phyloP scores from a whole-genome alignment of 1,139 yeast species.

The Yarrowia galli region DNA sequence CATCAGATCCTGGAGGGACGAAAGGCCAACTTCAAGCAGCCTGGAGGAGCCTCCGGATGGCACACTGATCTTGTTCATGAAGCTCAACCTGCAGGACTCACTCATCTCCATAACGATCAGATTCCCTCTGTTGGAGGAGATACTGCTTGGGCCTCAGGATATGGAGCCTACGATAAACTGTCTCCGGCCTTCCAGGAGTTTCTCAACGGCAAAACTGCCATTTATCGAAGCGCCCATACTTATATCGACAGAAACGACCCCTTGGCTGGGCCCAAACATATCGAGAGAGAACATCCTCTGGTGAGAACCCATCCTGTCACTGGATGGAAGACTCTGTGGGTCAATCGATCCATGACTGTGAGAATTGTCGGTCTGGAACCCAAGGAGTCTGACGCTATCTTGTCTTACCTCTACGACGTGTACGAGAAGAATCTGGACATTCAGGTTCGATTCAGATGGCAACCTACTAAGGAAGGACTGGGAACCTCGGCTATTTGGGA shows the following conservation, averaged over 20 bases:
- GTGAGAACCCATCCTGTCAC: constrained; percentile 68
- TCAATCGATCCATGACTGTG: constrained; percentile 62
- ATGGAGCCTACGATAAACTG: constrained; percentile 65
- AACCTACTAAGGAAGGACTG: constrained; percentile 48
- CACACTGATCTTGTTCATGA: constrained; percentile 70
- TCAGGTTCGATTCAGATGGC: constrained; percentile 66
- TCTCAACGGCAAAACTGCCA: constrained; percentile 59
- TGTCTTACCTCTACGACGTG: constrained; percentile 59
- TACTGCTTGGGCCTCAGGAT: constrained; percentile 62
- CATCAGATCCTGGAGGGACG: constrained; percentile 12
- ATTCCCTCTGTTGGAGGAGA: constrained; percentile 67
- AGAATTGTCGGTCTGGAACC: constrained; percentile 62
- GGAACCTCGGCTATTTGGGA: constrained; percentile 70
- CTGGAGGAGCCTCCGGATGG: constrained; percentile 54
- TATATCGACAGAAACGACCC: constrained; percentile 61
- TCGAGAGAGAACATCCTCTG: constrained; percentile 56
- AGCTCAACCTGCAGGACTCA: constrained; percentile 66
- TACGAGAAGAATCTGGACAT: constrained; percentile 60
- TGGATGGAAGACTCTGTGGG: constrained; percentile 59
- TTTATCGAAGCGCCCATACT: constrained; percentile 58
- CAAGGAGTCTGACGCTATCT: constrained; percentile 61
- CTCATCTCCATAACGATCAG: constrained; percentile 61
- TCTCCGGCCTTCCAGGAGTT: constrained; percentile 61
- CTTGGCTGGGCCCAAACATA: constrained; percentile 51
- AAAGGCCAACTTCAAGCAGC: constrained; percentile 43